Percentiles rank a stretch among this genome's conserved stretches.
These are phyloP conservation scores for Chaetothyriales sp. DNA, from an alignment of 2,329 filamentous ascomycete species.

Conservation along the genomic window DNA sequence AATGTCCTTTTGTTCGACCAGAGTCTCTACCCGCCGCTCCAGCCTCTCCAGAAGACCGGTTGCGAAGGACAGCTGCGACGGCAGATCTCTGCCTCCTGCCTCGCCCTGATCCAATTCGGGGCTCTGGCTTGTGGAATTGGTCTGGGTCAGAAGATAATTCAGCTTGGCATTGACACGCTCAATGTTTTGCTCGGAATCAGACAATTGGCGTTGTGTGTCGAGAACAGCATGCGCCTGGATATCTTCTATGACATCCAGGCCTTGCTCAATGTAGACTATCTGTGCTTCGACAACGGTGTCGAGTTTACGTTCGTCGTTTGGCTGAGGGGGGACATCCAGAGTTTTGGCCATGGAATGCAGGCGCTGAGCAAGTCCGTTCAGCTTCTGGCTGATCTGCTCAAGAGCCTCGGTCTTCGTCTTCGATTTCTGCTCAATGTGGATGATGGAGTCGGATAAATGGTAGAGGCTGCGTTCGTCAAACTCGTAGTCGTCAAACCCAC, in stretches of 20 bases:
- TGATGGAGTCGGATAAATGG: slow-evolving; percentile 49
- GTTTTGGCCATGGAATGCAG: slow-evolving; percentile 48
- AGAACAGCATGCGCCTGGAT: slow-evolving; percentile 36
- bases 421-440: slow-evolving; percentile 27
- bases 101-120: slow-evolving; percentile 43
- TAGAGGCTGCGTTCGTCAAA: slow-evolving; percentile 71
- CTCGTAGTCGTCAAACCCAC: slow-evolving; percentile 48
- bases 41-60: slow-evolving; percentile 64
- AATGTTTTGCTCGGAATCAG: slow-evolving; percentile 41
- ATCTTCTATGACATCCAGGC: slow-evolving; percentile 44
- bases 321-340: slow-evolving; percentile 24
- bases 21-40: slow-evolving; percentile 56
- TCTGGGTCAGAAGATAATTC: slow-evolving; percentile 40
- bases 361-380: slow-evolving; percentile 53
- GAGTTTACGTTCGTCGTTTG: slow-evolving; percentile 14
- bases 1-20: slow-evolving; percentile 79
- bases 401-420: slow-evolving; percentile 12
- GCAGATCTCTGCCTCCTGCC: slow-evolving; percentile 40
- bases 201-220: slow-evolving; percentile 18
- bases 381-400: slow-evolving; percentile 24
- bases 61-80: slow-evolving; percentile 61
- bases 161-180: slow-evolving; percentile 50
- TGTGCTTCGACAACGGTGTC: slow-evolving; percentile 31
- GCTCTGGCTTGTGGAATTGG: slow-evolving; percentile 28
- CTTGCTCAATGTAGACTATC: slow-evolving; percentile 56